These are phyloP conservation scores for Entrophospora sp. DNA, from an alignment of 192 early-diverging fungal species.

Conservation along the genomic window DNA sequence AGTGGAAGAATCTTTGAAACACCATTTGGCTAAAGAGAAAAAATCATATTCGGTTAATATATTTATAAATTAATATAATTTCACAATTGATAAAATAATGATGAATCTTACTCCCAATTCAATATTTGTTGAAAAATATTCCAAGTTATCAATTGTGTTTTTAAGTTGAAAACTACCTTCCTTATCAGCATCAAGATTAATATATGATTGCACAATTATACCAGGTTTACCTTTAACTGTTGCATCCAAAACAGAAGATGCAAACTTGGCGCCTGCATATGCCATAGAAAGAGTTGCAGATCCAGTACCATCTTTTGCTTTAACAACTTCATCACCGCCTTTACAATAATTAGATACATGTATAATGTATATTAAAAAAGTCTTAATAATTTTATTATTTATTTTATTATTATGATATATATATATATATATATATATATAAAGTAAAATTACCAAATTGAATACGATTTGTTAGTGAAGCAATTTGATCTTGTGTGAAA, in stretches of 20 bases:
- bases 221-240: constrained; percentile 66
- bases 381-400: too few species aligned
- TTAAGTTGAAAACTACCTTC: constrained; percentile 15
- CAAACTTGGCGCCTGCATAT: constrained; percentile 80
- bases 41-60: too few species aligned
- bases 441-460: constrained; percentile 76
- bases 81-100: neutral
- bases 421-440: too few species aligned
- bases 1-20: constrained; percentile 80
- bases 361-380: too few species aligned
- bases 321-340: too few species aligned
- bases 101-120: constrained; percentile 50
- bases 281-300: constrained; percentile 88
- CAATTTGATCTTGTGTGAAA: constrained; percentile 79
- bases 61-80: constrained; percentile 23
- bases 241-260: constrained; percentile 79
- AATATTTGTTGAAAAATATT: constrained; percentile 72
- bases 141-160: constrained; percentile 33
- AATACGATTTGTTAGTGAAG: constrained; percentile 87
- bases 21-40: too few species aligned
- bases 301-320: constrained; percentile 95
- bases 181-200: constrained; percentile 59
- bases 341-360: too few species aligned
- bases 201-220: constrained; percentile 83
- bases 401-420: too few species aligned